Evolutionary conservation across 2,329 filamentous ascomycete species (phyloP), one percentile per base, ranked within the genome.

Genomic region (Fusarium nanum): DNA sequence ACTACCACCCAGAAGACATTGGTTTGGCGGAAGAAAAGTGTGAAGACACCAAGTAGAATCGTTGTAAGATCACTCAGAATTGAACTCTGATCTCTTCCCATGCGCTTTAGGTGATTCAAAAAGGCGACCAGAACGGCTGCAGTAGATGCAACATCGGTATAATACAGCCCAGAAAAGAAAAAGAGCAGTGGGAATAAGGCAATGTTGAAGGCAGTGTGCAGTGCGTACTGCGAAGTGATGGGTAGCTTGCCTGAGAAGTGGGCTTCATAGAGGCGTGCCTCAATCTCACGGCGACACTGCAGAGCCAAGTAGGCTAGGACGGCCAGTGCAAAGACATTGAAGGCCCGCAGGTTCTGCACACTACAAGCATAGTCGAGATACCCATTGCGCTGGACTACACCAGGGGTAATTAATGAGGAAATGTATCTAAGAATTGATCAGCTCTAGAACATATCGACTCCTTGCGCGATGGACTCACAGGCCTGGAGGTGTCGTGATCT

Each of bases 1-100:
- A 94, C 84, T 2, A 93, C 91, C 0, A 94, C 90, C 96, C 96
- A 99, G 78, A 99, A 97, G 59, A 98, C 92, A 75, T 99, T 99
- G 0, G 96, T 99, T 79, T 99, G 96, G 25, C 96, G 87, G 83
- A 97, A 96, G 4, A 87, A 82, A 22, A 99, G 84, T 2, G 93
- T 85, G 2, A 87, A 67, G 1, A 93, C 68, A 0, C 94, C 94
- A 8, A 91, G 78, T 0, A 84, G 2, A 0, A 93, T 65, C 0
- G 83, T 82, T 13, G 72, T 65, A 0, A 89, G 2, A 50, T 84
- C 83, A 45, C 78, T 85, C 10, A 73, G 6, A 7, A 82, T 18
- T 0, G 81, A 80, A 7, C 76, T 79, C 9, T 48, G 53, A 13
- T 74, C 67, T 32, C 69, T 61, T 20, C 78, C 79, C 3, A 86